These are phyloP conservation scores for Huntiella decipiens DNA, from an alignment of 2,329 filamentous ascomycete genomes.

Conservation along the genomic window DNA sequence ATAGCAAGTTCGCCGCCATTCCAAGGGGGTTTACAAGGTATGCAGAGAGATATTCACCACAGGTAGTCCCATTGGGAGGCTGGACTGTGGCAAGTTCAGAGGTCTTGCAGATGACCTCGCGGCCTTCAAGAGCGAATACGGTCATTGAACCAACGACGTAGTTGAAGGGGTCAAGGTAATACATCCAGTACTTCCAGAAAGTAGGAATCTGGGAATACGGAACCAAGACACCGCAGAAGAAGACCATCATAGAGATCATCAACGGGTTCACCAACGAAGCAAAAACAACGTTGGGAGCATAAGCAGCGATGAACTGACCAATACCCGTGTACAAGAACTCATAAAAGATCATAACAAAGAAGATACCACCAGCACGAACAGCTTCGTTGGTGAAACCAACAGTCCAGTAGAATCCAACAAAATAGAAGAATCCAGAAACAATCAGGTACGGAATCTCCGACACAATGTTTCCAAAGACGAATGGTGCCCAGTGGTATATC, in stretches of 20 bases:
- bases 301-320: conserved; percentile 44
- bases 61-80: conserved; percentile 25
- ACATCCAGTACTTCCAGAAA: conserved; percentile 53
- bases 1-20: conserved; percentile 31
- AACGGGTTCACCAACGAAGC: conserved; percentile 38
- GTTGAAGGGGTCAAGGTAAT: conserved; percentile 42
- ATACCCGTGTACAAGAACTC: conserved; percentile 42
- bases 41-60: conserved; percentile 33
- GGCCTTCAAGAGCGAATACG: conserved; percentile 30
- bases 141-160: conserved; percentile 40
- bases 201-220: conserved; percentile 40
- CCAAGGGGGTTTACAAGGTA: conserved; percentile 32
- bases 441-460: conserved; percentile 54
- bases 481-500: conserved; percentile 45
- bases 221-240: conserved; percentile 59
- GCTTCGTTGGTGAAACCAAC: conserved; percentile 29
- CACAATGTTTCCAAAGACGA: conserved; percentile 44
- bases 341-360: conserved; percentile 38
- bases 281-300: conserved; percentile 41
- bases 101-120: conserved; percentile 26
- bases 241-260: conserved; percentile 38
- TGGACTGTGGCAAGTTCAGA: conserved; percentile 26
- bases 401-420: conserved; percentile 33
- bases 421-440: conserved; percentile 46
- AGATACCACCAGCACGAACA: conserved; percentile 29